phyloP scores from a whole-genome alignment of 495 filamentous ascomycete species.

The Penicillium salamii region DNA sequence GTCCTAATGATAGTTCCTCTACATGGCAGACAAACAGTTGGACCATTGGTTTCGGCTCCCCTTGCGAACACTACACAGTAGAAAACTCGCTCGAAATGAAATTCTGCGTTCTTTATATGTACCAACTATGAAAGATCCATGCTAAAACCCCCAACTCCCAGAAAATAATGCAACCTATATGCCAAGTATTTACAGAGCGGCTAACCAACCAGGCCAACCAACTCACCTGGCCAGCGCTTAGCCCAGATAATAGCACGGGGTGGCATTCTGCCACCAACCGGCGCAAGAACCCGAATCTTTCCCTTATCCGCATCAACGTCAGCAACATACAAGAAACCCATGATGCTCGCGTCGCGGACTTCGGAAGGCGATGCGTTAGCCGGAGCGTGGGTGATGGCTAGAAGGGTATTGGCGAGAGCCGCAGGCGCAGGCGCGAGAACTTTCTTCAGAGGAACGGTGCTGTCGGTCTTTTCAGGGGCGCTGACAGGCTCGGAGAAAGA shows the following conservation, averaged over 20 bases:
- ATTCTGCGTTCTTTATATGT: too few relatives aligned
- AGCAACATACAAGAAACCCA: conserved; percentile 89
- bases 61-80: too few relatives aligned
- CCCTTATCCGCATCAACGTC: conserved; percentile 85
- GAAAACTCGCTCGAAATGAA: too few relatives aligned
- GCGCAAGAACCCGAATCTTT: conserved; percentile 76
- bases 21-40: too few relatives aligned
- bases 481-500: conserved; percentile 12
- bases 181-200: background rate
- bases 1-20: too few relatives aligned
- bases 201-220: conserved; percentile 48
- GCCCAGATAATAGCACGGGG: conserved; percentile 72
- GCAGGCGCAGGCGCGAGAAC: conserved; percentile 32
- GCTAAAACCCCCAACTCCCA: background rate
- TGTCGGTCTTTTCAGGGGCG: background rate
- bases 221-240: conserved; percentile 49
- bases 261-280: conserved; percentile 75
- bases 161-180: background rate
- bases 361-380: conserved; percentile 62
- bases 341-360: conserved; percentile 79
- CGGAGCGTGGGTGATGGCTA: conserved; percentile 76
- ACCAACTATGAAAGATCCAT: background rate
- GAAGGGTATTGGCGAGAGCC: conserved; percentile 55
- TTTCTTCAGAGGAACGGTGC: conserved; percentile 38
- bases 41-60: too few relatives aligned